Percentiles rank a stretch among this genome's conserved stretches.
These are phyloP conservation scores for Candida oleophila DNA, from an alignment of 805 yeast genomes.

Conservation along the genomic window DNA sequence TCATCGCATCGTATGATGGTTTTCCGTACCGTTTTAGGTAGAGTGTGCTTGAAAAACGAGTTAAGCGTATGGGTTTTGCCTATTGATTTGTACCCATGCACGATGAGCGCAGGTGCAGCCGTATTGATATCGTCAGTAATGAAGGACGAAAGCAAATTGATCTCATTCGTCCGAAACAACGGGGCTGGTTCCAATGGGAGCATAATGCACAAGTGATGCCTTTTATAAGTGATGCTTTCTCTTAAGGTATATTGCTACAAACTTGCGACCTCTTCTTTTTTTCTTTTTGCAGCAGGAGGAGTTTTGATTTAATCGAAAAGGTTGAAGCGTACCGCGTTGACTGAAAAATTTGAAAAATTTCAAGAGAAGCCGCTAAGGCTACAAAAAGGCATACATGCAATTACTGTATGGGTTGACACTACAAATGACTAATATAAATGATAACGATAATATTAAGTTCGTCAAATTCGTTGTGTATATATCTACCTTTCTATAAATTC, in stretches of 20 bases:
- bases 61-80: conserved; percentile 46
- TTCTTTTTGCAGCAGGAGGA: not conserved
- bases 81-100: conserved; percentile 49
- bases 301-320: not conserved
- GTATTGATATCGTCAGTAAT: conserved; percentile 24
- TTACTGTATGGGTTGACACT: too few relatives aligned
- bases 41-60: conserved; percentile 25
- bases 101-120: conserved; percentile 36
- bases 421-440: too few relatives aligned
- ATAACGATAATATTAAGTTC: too few relatives aligned
- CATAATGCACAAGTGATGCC: too few relatives aligned
- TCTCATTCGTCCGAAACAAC: conserved; percentile 18
- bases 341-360: not conserved
- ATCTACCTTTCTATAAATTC: conserved; percentile 29
- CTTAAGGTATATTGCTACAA: too few relatives aligned
- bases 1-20: conserved; percentile 45
- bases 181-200: not conserved
- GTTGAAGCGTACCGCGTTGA: not conserved
- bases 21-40: conserved; percentile 16
- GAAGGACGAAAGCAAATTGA: conserved; percentile 34
- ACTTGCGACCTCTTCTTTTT: too few relatives aligned
- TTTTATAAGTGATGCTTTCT: too few relatives aligned
- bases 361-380: too few relatives aligned
- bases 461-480: not conserved
- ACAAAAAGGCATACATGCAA: too few relatives aligned